A percentile compares a stretch with the other conserved stretches of the same genome.
These are phyloP conservation scores for Pseudofabraea citricarpa DNA, from an alignment of 2,329 filamentous ascomycete species.

Conservation along the genomic window DNA sequence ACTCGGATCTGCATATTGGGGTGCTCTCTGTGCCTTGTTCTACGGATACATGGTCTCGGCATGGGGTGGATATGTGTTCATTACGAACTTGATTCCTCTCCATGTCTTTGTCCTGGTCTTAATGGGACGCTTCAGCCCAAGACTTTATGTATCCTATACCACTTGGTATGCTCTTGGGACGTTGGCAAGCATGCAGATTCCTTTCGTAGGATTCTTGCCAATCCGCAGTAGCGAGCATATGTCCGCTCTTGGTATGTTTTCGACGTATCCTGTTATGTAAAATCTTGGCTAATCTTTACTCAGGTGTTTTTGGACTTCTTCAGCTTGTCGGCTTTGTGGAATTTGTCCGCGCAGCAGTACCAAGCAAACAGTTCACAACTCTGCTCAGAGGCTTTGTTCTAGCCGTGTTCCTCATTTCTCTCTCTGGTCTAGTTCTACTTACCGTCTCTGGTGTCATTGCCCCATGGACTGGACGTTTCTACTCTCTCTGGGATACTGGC, in stretches of 20 bases:
- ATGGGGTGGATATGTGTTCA: conserved; percentile 99
- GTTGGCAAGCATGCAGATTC: conserved; percentile 97
- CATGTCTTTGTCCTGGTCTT: conserved; percentile 91
- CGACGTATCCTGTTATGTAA: not conserved
- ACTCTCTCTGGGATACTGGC: conserved; percentile 97
- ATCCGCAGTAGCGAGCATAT: conserved; percentile 98
- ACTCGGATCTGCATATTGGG: conserved; percentile 94
- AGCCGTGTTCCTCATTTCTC: conserved; percentile 66
- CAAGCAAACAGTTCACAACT: conserved; percentile 89
- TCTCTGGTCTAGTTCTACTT: conserved; percentile 75
- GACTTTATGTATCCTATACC: conserved; percentile 93
- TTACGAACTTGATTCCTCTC: conserved; percentile 92
- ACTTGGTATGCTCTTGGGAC: conserved; percentile 98
- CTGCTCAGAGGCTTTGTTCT: conserved; percentile 75
- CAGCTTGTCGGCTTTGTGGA: conserved; percentile 92
- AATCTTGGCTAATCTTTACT: conserved; percentile 11
- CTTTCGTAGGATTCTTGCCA: conserved; percentile 94
- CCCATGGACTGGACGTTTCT: conserved; percentile 97
- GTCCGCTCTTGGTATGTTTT: conserved; percentile 75
- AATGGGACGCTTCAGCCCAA: conserved; percentile 94
- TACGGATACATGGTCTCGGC: conserved; percentile 99
- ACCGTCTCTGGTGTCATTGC: conserved; percentile 90
- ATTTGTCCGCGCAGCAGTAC: conserved; percentile 82
- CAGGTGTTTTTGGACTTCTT: conserved; percentile 90
- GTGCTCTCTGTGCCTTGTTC: conserved; percentile 86